Evolutionary conservation across 768 basidiomycete species (phyloP).

Genomic region (Ramaria sp.): DNA sequence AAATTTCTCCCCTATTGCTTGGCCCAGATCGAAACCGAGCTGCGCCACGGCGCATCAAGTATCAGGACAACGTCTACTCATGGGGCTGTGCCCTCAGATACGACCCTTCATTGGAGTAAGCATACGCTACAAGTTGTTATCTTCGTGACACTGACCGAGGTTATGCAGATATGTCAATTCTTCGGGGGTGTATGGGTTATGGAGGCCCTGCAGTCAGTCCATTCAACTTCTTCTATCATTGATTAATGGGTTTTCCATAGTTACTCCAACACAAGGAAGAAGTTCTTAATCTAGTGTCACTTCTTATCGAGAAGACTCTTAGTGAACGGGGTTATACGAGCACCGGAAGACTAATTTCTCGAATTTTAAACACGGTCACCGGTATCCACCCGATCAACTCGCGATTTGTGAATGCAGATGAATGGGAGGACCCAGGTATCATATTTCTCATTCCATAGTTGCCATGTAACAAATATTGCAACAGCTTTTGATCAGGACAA

Average conservation of each 20-base stretch:
- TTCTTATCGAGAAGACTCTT: slow-evolving; percentile 71
- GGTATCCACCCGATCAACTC: slow-evolving; percentile 69
- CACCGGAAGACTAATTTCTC: slow-evolving; percentile 66
- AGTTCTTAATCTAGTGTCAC: slow-evolving; percentile 48
- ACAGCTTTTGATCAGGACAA: slow-evolving; percentile 56
- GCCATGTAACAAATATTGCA: neutral
- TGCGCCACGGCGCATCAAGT: slow-evolving; percentile 85
- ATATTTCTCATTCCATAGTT: neutral
- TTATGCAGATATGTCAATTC: slow-evolving; percentile 59
- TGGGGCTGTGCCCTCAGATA: slow-evolving; percentile 69
- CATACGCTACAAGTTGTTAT: slow-evolving; percentile 2
- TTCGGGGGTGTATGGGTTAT: slow-evolving; percentile 74
- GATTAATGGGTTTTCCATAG: slow-evolving; percentile 25
- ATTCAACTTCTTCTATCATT: neutral
- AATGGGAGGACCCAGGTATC: slow-evolving; percentile 71
- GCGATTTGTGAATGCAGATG: slow-evolving; percentile 71
- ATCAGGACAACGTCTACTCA: slow-evolving; percentile 70
- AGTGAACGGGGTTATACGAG: slow-evolving; percentile 83
- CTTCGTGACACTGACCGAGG: neutral
- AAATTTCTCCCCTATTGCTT: slow-evolving; percentile 75
- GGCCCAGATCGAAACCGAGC: slow-evolving; percentile 69
- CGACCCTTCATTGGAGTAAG: slow-evolving; percentile 90
- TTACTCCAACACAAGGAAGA: slow-evolving; percentile 58
- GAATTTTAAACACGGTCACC: slow-evolving; percentile 64
- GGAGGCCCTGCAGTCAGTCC: slow-evolving; percentile 50